A percentile compares a stretch with the other conserved stretches of the same genome.
Conservation (phyloP, 139 green algal genomes). For the Coelastrella sp. region DNA sequence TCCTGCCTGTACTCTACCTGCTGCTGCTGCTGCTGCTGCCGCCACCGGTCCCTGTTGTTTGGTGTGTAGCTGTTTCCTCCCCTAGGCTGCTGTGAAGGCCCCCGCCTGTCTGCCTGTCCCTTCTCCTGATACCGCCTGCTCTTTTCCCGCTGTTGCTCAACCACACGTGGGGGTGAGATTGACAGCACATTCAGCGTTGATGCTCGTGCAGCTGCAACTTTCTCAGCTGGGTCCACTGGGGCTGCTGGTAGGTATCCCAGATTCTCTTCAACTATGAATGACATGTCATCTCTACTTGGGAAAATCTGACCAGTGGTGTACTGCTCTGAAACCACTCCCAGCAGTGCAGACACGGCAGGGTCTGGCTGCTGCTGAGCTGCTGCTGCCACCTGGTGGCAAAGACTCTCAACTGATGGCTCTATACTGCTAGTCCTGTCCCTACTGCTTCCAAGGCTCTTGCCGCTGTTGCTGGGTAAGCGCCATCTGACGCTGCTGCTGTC, state of each 20-base stretch:
- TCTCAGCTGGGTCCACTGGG: not conserved
- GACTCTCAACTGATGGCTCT: not conserved
- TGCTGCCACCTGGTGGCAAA: not conserved
- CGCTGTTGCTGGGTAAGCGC: not conserved
- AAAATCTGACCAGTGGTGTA: not conserved
- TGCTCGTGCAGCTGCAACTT: not conserved
- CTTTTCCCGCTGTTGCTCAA: not conserved
- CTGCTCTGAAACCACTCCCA: not conserved
- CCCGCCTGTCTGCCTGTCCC: not conserved
- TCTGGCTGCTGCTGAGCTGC: not conserved
- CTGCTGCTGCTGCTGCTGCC: not conserved
- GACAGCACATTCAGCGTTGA: not conserved
- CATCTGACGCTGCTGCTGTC: not conserved
- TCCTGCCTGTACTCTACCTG: not conserved
- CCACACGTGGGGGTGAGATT: not conserved
- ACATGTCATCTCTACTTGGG: constrained; percentile 1
- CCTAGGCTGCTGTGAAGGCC: not conserved
- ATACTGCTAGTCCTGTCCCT: not conserved
- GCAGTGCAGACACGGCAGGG: not conserved
- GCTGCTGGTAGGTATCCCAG: not conserved
- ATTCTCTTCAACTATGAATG: constrained; percentile 32
- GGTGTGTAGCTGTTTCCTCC: not conserved
- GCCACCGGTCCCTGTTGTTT: not conserved
- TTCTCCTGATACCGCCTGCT: not conserved
- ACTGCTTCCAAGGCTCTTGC: not conserved